Conservation (phyloP, 495 filamentous ascomycete genomes). For the Platismatia glauca region DNA sequence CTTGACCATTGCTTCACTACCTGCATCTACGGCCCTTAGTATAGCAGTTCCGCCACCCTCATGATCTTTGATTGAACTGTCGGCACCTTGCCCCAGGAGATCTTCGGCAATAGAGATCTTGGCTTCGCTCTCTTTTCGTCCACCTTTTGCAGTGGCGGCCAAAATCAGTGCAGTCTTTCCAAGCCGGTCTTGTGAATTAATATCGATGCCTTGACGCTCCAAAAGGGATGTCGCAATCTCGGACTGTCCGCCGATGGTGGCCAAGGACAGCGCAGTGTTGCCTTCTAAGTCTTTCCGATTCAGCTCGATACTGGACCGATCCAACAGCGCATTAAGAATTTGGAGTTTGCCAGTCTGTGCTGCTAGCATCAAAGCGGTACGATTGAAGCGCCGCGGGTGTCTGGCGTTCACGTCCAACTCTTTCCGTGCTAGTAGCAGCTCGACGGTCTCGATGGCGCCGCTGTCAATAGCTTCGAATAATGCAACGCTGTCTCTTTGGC, state of each 20-base stretch:
- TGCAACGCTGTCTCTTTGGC: slow-evolving; percentile 19
- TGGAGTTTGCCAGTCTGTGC: background rate
- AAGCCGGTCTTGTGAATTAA: slow-evolving; percentile 3
- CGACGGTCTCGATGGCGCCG: slow-evolving; percentile 1
- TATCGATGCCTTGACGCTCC: background rate
- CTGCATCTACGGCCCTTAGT: slow-evolving; percentile 8
- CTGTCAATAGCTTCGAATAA: slow-evolving; percentile 23
- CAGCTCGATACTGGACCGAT: background rate
- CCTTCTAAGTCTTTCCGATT: slow-evolving; percentile 8
- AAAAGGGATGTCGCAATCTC: background rate
- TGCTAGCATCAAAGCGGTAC: slow-evolving; percentile 12
- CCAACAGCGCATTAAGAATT: slow-evolving; percentile 11
- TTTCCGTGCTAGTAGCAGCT: slow-evolving; percentile 4
- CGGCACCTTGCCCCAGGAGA: slow-evolving; percentile 16
- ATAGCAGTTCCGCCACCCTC: slow-evolving; percentile 15
- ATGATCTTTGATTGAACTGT: slow-evolving; percentile 10
- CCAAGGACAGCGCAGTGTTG: slow-evolving; percentile 9
- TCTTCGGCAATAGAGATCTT: slow-evolving; percentile 7
- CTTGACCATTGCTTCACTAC: background rate
- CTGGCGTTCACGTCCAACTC: slow-evolving; percentile 11
- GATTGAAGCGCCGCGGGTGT: background rate
- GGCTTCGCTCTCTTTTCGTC: slow-evolving; percentile 1
- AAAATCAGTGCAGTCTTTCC: slow-evolving; percentile 10
- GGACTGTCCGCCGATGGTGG: background rate
- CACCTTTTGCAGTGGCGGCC: background rate